Conservation (phyloP, 805 yeast species). For the Candida methanosorbosa region DNA sequence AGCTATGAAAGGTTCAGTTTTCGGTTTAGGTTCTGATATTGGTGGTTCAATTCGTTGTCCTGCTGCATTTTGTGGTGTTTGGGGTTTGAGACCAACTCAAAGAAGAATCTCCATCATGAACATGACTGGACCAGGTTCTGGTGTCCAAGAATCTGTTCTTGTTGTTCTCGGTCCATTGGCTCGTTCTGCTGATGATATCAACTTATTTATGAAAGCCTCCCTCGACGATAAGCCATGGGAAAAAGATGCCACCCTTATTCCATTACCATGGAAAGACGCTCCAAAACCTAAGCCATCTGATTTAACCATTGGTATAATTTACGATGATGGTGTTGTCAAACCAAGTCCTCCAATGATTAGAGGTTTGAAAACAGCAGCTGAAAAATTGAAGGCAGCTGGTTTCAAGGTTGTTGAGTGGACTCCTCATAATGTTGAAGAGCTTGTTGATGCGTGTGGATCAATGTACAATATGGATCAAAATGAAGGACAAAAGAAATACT, state of each 20-base stretch:
- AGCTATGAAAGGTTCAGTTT: conserved; percentile 36
- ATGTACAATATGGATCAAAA: conserved; percentile 60
- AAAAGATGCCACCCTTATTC: conserved; percentile 36
- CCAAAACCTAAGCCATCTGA: conserved; percentile 23
- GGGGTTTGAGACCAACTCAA: conserved; percentile 41
- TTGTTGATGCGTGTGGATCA: conserved; percentile 42
- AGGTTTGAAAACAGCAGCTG: conserved; percentile 38
- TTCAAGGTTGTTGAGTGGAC: conserved; percentile 43
- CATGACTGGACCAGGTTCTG: conserved; percentile 26
- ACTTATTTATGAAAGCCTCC: conserved; percentile 35
- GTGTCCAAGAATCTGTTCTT: conserved; percentile 39
- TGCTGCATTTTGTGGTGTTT: conserved; percentile 43
- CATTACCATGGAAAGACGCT: conserved; percentile 41
- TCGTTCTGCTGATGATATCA: conserved; percentile 38
- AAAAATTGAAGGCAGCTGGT: conserved; percentile 45
- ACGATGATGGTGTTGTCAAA: conserved; percentile 38
- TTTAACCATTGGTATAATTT: conserved; percentile 38
- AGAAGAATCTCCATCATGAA: conserved; percentile 36
- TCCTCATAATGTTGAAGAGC: conserved; percentile 43
- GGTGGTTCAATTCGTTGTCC: conserved; percentile 52
- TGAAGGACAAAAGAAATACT: conserved; percentile 33
- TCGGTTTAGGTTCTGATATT: conserved; percentile 38
- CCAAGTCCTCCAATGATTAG: conserved; percentile 41
- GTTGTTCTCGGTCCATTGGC: conserved; percentile 41
- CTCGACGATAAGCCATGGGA: conserved; percentile 48